Evolutionary conservation across 495 filamentous ascomycete genomes (phyloP).

Genomic region (Venustampulla echinocandica): DNA sequence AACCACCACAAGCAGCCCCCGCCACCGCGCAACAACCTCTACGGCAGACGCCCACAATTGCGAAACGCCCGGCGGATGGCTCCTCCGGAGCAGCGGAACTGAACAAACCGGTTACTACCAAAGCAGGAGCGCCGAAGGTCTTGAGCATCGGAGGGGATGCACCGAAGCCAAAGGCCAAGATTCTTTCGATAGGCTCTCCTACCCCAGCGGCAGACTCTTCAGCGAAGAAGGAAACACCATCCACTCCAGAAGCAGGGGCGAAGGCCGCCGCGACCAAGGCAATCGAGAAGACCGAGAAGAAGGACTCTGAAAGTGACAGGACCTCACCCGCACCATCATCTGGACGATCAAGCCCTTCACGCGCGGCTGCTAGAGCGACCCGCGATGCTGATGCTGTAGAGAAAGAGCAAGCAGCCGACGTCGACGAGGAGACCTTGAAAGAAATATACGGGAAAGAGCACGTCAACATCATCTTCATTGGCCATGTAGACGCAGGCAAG

Average conservation of each 20-base stretch:
- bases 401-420: slow-evolving; percentile 78
- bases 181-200: slow-evolving; percentile 55
- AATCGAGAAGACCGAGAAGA: slow-evolving; percentile 68
- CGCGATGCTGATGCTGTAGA: slow-evolving; percentile 77
- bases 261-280: slow-evolving; percentile 77
- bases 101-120: slow-evolving; percentile 37
- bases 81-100: slow-evolving; percentile 32
- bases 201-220: slow-evolving; percentile 30
- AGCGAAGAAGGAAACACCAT: slow-evolving; percentile 42
- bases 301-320: slow-evolving; percentile 46
- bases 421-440: slow-evolving; percentile 83
- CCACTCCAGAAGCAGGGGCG: slow-evolving; percentile 39
- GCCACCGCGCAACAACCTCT: slow-evolving; percentile 31
- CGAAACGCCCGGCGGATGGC: slow-evolving; percentile 46
- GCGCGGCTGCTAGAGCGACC: slow-evolving; percentile 41
- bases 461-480: slow-evolving; percentile 96
- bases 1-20: slow-evolving; percentile 40
- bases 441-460: slow-evolving; percentile 99
- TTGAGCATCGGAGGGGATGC: slow-evolving; percentile 44
- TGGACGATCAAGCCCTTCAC: slow-evolving; percentile 63
- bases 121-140: slow-evolving; percentile 41
- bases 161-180: slow-evolving; percentile 60
- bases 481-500: slow-evolving; percentile 96
- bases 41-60: slow-evolving; percentile 55
- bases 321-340: slow-evolving; percentile 71